Base-by-base conservation (phyloP, 257 asterid species). In the Handroanthus guayacan region DNA sequence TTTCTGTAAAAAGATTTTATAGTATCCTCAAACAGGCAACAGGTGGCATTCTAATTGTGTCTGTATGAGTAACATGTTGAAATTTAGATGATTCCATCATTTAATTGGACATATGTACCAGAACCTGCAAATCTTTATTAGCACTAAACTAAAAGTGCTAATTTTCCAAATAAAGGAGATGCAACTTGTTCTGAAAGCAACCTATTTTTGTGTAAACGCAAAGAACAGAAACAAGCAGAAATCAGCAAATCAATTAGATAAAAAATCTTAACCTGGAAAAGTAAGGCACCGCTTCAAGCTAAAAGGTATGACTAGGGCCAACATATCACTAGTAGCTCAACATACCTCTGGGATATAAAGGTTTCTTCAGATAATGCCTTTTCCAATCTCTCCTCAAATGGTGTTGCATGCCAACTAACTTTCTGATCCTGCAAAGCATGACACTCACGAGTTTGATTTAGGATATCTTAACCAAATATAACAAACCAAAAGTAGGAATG, bases 341-440 rank as follows among this genome's bases (percentile, higher is more conserved):
- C 74, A 39, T 90, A 89, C 98, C 98, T 90, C 77, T 81, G 91
- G 73, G 88, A 78, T 70, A 75, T 78, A 10, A 76, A 63, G 77
- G 88, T 78, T 62, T 87, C 97, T 67, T 85, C 92, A 36, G 93
- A 90, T 74, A 94, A 80, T 56, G 96, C 99, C 87, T 92, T 92
- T 74, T 94, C 97, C 17, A 94, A 86, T 78, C 99, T 90, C 92
- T 87, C 95, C 80, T 89, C 99, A 77, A 94, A 94, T 51, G 99
- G 97, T 10, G 99, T 94, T 3, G 97, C 97, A 70, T 94, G 99
- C 97, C 97, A 94, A 63, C 84, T 89, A 51, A 94, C 96, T 79
- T 90, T 94, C 85, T 92, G 91, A 79, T 88, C 92, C 92, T 88
- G 85, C 25, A 17, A 63, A 76, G 16, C 39, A 62, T n/a, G 39